Evolutionary conservation across 345 rosid species (phyloP).

Genomic region (Angophora floribunda): DNA sequence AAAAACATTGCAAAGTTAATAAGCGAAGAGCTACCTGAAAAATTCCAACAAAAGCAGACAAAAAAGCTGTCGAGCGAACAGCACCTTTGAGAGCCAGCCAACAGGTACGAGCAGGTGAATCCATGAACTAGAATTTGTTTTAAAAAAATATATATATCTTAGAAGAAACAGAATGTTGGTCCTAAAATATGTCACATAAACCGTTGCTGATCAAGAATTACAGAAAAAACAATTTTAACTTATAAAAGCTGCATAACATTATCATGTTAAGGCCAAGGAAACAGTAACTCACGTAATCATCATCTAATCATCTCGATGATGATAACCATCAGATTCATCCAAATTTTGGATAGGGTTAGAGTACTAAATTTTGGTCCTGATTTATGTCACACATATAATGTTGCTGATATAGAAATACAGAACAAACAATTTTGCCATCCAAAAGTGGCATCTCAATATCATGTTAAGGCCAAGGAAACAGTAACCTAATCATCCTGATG

Average conservation of each 20-base stretch:
- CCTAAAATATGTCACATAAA: neutral
- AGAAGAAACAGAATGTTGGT: neutral
- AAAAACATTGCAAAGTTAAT: neutral
- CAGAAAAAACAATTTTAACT: neutral
- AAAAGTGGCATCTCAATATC: neutral
- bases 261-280: neutral
- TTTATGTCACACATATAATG: neutral
- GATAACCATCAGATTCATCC: neutral
- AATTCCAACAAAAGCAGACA: constrained; percentile 97
- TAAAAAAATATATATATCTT: neutral
- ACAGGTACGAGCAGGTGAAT: constrained; percentile 73
- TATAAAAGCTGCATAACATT: neutral
- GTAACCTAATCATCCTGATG: neutral
- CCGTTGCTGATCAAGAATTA: neutral
- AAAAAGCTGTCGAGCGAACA: constrained; percentile 84
- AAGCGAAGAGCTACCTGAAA: constrained; percentile 60
- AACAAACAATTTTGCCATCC: neutral
- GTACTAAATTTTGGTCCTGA: neutral
- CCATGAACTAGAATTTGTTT: constrained; percentile 58
- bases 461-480: neutral
- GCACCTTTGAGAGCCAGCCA: constrained; percentile 87
- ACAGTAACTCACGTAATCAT: neutral
- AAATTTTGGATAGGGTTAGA: neutral
- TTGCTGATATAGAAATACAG: neutral
- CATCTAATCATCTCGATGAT: neutral